phyloP scores from a whole-genome alignment of 805 yeast genomes.

The Cyberlindnera euphorbiae region DNA sequence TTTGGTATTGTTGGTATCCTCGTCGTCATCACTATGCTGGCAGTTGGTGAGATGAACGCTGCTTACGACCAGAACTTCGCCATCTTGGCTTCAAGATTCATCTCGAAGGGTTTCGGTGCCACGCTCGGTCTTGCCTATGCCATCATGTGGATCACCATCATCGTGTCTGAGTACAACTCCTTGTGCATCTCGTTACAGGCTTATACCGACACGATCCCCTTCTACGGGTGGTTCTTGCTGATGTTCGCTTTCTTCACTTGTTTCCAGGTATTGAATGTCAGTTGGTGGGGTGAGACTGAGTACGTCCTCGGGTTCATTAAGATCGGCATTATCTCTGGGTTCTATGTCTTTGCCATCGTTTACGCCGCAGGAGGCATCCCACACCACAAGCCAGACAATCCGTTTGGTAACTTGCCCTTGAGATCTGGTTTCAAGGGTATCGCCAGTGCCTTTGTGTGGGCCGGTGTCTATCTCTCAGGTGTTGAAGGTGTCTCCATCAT shows the following conservation, averaged over 20 bases:
- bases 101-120: constrained; percentile 55
- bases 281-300: constrained; percentile 54
- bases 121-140: constrained; percentile 50
- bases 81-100: constrained; percentile 44
- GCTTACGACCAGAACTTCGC: constrained; percentile 50
- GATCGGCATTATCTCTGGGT: constrained; percentile 42
- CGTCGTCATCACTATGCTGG: constrained; percentile 50
- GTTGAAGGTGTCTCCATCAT: constrained; percentile 70
- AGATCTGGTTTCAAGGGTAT: constrained; percentile 48
- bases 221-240: constrained; percentile 50
- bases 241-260: constrained; percentile 47
- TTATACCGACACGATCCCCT: constrained; percentile 49
- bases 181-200: constrained; percentile 44
- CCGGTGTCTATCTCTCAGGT: constrained; percentile 75
- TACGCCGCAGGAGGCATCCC: constrained; percentile 39
- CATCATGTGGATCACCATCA: constrained; percentile 51
- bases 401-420: constrained; percentile 32
- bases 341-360: constrained; percentile 45
- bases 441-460: constrained; percentile 58
- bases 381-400: constrained; percentile 30
- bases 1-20: constrained; percentile 48
- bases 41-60: constrained; percentile 53
- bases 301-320: constrained; percentile 48
- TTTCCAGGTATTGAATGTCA: constrained; percentile 47
- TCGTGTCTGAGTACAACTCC: constrained; percentile 51